Percentiles rank a stretch among this genome's conserved stretches.
phyloP scores from a whole-genome alignment of 805 yeast species.

The Helenozyma rhizophorensis region DNA sequence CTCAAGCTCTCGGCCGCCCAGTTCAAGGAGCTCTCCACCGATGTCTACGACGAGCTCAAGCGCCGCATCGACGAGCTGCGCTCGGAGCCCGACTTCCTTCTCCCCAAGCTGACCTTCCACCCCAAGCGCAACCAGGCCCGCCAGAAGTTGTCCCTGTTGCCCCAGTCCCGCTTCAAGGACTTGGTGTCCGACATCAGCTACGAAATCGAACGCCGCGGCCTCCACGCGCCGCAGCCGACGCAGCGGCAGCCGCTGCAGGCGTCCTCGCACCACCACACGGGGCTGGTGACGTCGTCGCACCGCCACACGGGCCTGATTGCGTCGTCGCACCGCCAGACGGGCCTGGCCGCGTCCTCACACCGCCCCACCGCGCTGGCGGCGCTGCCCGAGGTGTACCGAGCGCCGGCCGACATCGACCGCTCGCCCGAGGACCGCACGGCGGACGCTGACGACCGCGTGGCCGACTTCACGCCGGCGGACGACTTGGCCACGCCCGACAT shows the following conservation, averaged over 20 bases:
- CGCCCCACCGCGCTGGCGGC: too few species aligned
- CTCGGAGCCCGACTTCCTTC: slow-evolving; percentile 57
- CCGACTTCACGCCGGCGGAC: slow-evolving; percentile 2
- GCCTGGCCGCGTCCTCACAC: too few species aligned
- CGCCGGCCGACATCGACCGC: too few species aligned
- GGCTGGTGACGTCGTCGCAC: neutral
- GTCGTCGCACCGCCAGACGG: too few species aligned
- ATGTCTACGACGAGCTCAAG: slow-evolving; percentile 87
- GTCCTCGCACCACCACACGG: neutral
- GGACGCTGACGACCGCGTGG: too few species aligned
- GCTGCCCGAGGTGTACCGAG: too few species aligned
- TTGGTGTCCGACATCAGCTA: slow-evolving; percentile 82
- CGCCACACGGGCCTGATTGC: neutral
- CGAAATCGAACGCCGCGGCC: slow-evolving; percentile 77
- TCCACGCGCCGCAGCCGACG: slow-evolving; percentile 30
- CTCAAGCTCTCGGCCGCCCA: slow-evolving; percentile 77
- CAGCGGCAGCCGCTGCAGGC: slow-evolving; percentile 1
- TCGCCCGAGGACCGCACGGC: too few species aligned
- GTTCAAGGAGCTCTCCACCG: slow-evolving; percentile 86
- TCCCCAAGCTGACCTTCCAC: slow-evolving; percentile 73
- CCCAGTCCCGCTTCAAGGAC: slow-evolving; percentile 79
- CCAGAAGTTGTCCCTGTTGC: slow-evolving; percentile 80
- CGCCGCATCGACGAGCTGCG: slow-evolving; percentile 65
- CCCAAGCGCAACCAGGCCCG: slow-evolving; percentile 95
- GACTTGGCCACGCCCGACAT: slow-evolving; percentile 14